These are phyloP conservation scores for Chaetomium sp. DNA, from an alignment of 2,329 filamentous ascomycete species.

Conservation along the genomic window DNA sequence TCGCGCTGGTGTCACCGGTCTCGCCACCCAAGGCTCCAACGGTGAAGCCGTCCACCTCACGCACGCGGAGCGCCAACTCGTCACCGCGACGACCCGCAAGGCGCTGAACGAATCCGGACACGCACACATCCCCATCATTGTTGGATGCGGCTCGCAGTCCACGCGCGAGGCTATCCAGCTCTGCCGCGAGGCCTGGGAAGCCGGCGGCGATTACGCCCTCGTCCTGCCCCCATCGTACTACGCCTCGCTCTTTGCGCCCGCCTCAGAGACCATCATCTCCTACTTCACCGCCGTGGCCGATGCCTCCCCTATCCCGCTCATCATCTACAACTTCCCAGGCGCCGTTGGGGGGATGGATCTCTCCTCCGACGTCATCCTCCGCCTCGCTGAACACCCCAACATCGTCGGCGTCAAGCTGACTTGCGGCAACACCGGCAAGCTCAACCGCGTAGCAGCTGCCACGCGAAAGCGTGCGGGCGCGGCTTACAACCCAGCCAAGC, in stretches of 20 bases:
- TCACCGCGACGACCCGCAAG: constrained; percentile 63
- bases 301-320: constrained; percentile 55
- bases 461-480: constrained; percentile 39
- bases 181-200: constrained; percentile 60
- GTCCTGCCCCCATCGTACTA: constrained; percentile 75
- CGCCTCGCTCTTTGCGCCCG: constrained; percentile 56
- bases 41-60: constrained; percentile 76
- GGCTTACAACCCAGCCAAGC: constrained; percentile 28
- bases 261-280: constrained; percentile 53
- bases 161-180: constrained; percentile 65
- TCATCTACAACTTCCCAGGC: constrained; percentile 66
- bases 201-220: constrained; percentile 69
- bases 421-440: constrained; percentile 64
- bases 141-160: constrained; percentile 68
- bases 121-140: constrained; percentile 62
- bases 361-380: constrained; percentile 55
- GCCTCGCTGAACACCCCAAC: constrained; percentile 54
- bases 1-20: constrained; percentile 63
- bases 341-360: constrained; percentile 58
- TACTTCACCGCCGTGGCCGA: constrained; percentile 63
- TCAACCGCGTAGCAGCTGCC: constrained; percentile 56
- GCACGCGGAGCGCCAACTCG: constrained; percentile 59
- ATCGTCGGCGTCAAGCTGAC: constrained; percentile 65
- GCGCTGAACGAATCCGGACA: constrained; percentile 63
- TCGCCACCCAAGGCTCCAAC: constrained; percentile 75